These are phyloP conservation scores for Pichia cephalocereana DNA, from an alignment of 805 yeast genomes.

Conservation along the genomic window DNA sequence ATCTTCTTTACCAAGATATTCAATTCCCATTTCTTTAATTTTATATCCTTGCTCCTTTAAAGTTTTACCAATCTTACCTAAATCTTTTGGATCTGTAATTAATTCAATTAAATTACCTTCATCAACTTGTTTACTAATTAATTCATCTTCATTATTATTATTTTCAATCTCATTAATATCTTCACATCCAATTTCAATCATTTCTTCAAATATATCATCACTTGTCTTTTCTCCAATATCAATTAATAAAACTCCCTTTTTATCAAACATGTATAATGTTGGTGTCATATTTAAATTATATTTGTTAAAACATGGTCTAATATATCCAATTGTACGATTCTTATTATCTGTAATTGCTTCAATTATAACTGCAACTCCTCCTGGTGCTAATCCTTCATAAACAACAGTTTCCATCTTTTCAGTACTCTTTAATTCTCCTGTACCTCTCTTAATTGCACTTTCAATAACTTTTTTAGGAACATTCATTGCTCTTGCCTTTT, in stretches of 20 bases:
- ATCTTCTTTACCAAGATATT: constrained; percentile 57
- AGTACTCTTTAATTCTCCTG: constrained; percentile 47
- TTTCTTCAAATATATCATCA: constrained; percentile 66
- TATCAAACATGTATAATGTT: constrained; percentile 66
- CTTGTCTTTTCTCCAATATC: constrained; percentile 30
- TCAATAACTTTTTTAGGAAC: constrained; percentile 82
- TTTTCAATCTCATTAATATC: constrained; percentile 38
- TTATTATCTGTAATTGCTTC: constrained; percentile 88
- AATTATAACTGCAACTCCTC: constrained; percentile 77
- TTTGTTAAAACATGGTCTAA: constrained; percentile 67
- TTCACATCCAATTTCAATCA: constrained; percentile 71
- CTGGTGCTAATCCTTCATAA: constrained; percentile 91
- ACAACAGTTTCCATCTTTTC: constrained; percentile 43
- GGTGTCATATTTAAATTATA: constrained; percentile 61
- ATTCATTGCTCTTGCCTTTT: constrained; percentile 65
- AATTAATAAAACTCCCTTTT: constrained; percentile 63
- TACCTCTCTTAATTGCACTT: constrained; percentile 76
- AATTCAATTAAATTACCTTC: constrained; percentile 32
- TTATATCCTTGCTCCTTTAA: constrained; percentile 46
- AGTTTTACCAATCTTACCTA: constrained; percentile 48
- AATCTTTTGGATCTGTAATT: constrained; percentile 53
- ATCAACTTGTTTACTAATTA: constrained; percentile 12
- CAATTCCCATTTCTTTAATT: constrained; percentile 64
- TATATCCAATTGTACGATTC: constrained; percentile 66
- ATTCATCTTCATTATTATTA: constrained; percentile 6